A percentile compares a stretch with the other conserved stretches of the same genome.
phyloP scores from a whole-genome alignment of 2,329 filamentous ascomycete genomes.

The Colletotrichum tropicale region DNA sequence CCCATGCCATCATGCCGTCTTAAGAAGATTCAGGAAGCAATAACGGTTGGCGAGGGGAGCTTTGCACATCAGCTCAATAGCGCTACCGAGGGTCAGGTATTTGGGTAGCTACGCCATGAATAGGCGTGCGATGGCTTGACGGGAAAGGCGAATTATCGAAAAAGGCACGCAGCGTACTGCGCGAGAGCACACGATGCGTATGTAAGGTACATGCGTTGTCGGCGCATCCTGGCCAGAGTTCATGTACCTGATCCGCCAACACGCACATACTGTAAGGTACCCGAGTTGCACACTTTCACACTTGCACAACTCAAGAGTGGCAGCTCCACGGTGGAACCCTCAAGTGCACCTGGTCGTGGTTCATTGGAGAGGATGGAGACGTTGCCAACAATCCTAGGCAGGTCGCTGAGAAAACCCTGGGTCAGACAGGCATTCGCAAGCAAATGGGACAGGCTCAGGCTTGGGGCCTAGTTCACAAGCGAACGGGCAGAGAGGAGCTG shows the following conservation, averaged over 20 bases:
- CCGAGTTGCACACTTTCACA: slow-evolving; percentile 3
- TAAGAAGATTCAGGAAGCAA: not conserved
- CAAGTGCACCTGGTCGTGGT: not conserved
- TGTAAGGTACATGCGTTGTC: not conserved
- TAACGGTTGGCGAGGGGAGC: not conserved
- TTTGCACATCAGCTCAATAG: not conserved
- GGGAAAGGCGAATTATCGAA: not conserved
- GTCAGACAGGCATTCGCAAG: not conserved
- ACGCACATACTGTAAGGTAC: slow-evolving; percentile 11
- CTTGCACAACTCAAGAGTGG: not conserved
- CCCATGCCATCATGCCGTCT: not conserved
- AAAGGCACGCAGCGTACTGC: not conserved
- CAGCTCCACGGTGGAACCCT: slow-evolving; percentile 7
- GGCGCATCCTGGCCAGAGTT: not conserved
- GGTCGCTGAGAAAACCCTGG: not conserved
- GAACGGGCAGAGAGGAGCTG: not conserved
- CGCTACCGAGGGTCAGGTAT: not conserved
- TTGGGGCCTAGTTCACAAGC: not conserved
- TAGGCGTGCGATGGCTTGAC: not conserved
- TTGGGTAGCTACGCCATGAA: not conserved
- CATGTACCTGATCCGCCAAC: not conserved
- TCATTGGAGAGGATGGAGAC: not conserved
- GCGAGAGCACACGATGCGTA: not conserved
- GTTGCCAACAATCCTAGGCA: not conserved
- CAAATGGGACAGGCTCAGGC: not conserved